These are phyloP conservation scores for Elsinoe batatas DNA, from an alignment of 2,329 filamentous ascomycete species.

Conservation along the genomic window DNA sequence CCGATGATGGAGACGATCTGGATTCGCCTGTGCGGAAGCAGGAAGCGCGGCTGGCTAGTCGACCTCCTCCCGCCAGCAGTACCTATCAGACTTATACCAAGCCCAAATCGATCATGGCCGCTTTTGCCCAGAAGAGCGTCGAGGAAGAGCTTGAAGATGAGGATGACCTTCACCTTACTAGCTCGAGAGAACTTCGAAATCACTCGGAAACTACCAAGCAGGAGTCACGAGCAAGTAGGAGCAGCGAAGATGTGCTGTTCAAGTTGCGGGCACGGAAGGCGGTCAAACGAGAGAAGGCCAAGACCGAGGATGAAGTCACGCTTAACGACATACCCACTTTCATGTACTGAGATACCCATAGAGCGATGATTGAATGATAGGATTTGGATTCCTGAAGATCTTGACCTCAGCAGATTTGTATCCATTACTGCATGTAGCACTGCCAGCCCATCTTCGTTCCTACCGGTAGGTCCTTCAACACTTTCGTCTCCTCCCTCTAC, in stretches of 20 bases:
- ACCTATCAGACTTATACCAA: not conserved
- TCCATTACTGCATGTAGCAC: no score
- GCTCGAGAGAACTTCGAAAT: no score
- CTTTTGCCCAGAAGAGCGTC: not conserved
- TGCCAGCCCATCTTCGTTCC: no score
- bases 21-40: constrained; percentile 14
- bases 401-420: no score
- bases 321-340: constrained; percentile 35
- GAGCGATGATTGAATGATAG: not conserved
- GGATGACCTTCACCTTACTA: constrained; percentile 16
- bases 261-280: constrained; percentile 23
- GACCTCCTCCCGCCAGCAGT: no score
- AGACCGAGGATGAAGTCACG: constrained; percentile 23
- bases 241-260: constrained; percentile 7
- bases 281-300: constrained; percentile 20
- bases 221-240: not conserved
- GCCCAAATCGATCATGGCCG: not conserved
- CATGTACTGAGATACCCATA: constrained; percentile 22
- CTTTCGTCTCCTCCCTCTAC: not conserved
- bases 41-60: no score
- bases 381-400: not conserved
- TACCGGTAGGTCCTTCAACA: not conserved
- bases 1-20: constrained; percentile 21
- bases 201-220: no score
- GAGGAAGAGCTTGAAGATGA: constrained; percentile 12